Evolutionary conservation across 176 grass and related monocot genomes (phyloP).

Genomic region (Raddia distichophylla): DNA sequence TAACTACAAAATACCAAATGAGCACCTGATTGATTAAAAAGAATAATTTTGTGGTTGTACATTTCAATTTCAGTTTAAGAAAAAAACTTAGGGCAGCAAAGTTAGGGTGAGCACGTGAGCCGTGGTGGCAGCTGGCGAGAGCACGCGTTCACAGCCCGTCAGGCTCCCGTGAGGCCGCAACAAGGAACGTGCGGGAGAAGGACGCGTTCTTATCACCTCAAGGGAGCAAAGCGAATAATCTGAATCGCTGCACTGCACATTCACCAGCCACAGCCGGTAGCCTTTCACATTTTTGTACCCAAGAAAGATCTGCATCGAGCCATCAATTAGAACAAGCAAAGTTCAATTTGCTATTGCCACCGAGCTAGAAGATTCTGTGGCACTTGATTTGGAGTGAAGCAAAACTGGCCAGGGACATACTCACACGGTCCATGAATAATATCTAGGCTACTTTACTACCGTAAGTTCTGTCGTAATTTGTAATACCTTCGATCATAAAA

Average conservation of each 20-base stretch:
- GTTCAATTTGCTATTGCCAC: background rate
- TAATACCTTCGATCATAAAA: too few species aligned
- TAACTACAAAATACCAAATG: too few species aligned
- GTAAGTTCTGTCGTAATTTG: too few species aligned
- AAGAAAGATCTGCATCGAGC: too few species aligned
- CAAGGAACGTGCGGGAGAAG: background rate
- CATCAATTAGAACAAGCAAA: background rate
- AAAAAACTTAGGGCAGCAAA: too few species aligned
- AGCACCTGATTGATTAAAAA: too few species aligned
- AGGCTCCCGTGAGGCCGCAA: background rate
- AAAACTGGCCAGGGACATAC: background rate
- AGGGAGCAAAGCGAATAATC: background rate
- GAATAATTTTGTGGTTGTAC: too few species aligned
- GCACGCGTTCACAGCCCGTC: background rate
- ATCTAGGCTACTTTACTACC: too few species aligned
- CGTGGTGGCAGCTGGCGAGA: background rate
- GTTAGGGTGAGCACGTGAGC: background rate
- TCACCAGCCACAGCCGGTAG: background rate
- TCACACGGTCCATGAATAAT: background rate
- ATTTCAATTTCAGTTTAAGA: too few species aligned
- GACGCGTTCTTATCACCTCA: slow-evolving; percentile 24
- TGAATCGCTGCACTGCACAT: background rate
- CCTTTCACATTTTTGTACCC: background rate
- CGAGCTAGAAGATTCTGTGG: background rate
- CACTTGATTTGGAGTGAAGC: background rate